Evolutionary conservation across 1,139 yeast species (phyloP), one percentile per base, ranked within the genome.

Genomic region (Debaryomyces sp.): DNA sequence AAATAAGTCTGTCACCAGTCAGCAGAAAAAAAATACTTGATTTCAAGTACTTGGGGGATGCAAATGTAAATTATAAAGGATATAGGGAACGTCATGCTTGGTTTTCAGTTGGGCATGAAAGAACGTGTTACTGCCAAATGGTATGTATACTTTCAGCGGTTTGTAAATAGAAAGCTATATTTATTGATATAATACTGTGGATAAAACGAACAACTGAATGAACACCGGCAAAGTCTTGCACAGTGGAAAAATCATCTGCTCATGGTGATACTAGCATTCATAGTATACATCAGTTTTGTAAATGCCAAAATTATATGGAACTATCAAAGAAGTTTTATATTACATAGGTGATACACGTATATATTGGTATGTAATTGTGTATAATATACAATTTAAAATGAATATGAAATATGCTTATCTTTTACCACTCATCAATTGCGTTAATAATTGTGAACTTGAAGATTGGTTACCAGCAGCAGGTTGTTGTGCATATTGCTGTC

Each of bases 391-490:
- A 12, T 35, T 18, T 35, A 21, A 35, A 34, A 35, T 21, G 38
- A 30, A 21, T 30, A 29, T 22, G 27, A 18, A 30, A 30, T 22
- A 49, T 41, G 40, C 32, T 55, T 60, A 72, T 58, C 71, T 82
- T 66, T 85, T 85, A 30, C 89, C 89, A 55, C 84, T 82, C 80
- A 86, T 82, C 60, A 86, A 73, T 62, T 86, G 92, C 45, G 81
- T 84, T 56, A 86, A 73, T 57, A 87, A 73, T 62, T 86, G 91
- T 24, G 87, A 81, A 46, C 89, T 85, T 4, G 78, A 71, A 24
- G 77, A 69, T 55, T 80, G 66, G 49, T 55, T 57, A 27, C 58
- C 54, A 43, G 58, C 51, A 29, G 59, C 50, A 18, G 68, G 64
- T 48, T 61, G 46, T 46, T 53, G 42, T 46, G 57, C 53, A 37